These are phyloP conservation scores for Plectranthus barbatus DNA, from an alignment of 257 asterid genomes.

Conservation along the genomic window DNA sequence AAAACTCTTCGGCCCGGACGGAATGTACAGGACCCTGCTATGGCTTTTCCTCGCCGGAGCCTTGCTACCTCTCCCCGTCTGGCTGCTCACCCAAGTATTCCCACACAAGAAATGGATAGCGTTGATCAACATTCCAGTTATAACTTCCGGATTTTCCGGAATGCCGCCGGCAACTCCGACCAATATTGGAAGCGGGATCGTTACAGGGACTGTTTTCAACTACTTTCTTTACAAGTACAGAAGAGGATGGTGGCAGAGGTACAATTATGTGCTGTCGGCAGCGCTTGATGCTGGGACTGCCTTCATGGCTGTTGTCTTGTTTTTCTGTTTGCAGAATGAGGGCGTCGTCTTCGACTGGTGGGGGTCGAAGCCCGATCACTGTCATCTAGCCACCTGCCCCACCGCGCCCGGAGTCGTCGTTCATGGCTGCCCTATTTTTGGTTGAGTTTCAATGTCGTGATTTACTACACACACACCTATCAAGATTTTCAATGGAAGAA, in stretches of 20 bases:
- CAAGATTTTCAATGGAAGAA: too few species aligned
- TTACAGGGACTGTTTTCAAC: slow-evolving; percentile 64
- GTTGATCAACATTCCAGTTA: slow-evolving; percentile 70
- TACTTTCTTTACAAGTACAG: slow-evolving; percentile 69
- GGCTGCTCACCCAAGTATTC: slow-evolving; percentile 66
- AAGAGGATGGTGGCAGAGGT: slow-evolving; percentile 85
- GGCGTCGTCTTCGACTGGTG: too few species aligned
- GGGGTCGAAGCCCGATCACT: slow-evolving; percentile 61
- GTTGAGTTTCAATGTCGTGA: too few species aligned
- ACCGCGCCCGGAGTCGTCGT: slow-evolving; percentile 69
- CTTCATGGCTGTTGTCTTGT: slow-evolving; percentile 76
- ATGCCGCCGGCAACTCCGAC: slow-evolving; percentile 95
- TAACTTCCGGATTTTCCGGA: slow-evolving; percentile 77
- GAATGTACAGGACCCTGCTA: slow-evolving; percentile 62
- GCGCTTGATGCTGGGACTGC: slow-evolving; percentile 91
- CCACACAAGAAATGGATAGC: slow-evolving; percentile 87
- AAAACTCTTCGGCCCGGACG: slow-evolving; percentile 58
- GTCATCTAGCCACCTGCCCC: slow-evolving; percentile 83
- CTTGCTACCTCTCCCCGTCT: slow-evolving; percentile 64
- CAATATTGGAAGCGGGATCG: slow-evolving; percentile 79
- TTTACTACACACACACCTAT: too few species aligned
- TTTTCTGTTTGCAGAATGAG: slow-evolving; percentile 62
- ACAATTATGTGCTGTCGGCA: slow-evolving; percentile 81
- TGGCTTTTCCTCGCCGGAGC: slow-evolving; percentile 86
- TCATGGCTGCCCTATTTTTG: slow-evolving; percentile 65